These are phyloP conservation scores for Candolleomyces efflorescens DNA, from an alignment of 768 basidiomycete genomes.

Conservation along the genomic window DNA sequence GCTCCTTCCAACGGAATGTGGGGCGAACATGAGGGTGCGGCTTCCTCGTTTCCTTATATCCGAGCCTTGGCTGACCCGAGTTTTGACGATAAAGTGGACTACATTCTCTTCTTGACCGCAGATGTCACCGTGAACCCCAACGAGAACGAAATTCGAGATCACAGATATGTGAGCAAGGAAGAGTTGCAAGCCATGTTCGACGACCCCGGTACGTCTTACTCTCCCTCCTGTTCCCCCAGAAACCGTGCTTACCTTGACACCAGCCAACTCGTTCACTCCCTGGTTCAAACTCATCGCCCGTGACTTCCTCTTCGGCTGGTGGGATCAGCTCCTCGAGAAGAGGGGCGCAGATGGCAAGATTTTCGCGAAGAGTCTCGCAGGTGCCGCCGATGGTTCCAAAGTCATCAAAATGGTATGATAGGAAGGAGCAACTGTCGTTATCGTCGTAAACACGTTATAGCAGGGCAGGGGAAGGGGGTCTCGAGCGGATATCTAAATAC, in stretches of 20 bases:
- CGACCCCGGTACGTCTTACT: constrained; percentile 51
- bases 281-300: constrained; percentile 99
- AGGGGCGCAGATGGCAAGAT: constrained; percentile 53
- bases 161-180: constrained; percentile 86
- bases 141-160: constrained; percentile 85
- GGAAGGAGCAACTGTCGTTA: neutral
- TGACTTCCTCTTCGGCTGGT: constrained; percentile 97
- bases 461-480: neutral
- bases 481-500: neutral
- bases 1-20: constrained; percentile 90
- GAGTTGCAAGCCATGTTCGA: constrained; percentile 92
- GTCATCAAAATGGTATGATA: constrained; percentile 49
- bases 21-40: constrained; percentile 96
- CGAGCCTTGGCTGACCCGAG: neutral
- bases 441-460: neutral
- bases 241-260: neutral
- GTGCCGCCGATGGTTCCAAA: constrained; percentile 65
- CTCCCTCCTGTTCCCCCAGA: neutral
- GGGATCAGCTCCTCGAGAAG: constrained; percentile 81
- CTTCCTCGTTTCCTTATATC: neutral
- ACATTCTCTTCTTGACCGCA: constrained; percentile 91
- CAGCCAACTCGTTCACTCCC: constrained; percentile 90
- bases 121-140: constrained; percentile 83
- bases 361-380: constrained; percentile 58
- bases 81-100: constrained; percentile 69